Conservation (phyloP, 2,329 filamentous ascomycete species). For the Delphinella strobiligena region DNA sequence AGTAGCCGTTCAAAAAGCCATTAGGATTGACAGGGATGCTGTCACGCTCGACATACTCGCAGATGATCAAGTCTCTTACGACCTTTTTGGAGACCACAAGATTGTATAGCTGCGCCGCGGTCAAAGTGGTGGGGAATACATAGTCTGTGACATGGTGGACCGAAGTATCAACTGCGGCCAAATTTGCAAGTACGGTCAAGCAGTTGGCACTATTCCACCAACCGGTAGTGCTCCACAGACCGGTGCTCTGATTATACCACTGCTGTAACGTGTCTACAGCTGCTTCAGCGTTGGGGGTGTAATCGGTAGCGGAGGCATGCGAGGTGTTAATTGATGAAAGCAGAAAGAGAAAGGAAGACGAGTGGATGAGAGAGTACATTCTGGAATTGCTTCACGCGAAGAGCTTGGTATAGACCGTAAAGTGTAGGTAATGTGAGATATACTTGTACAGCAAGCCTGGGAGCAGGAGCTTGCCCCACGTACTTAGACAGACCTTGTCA, state of each 20-base stretch:
- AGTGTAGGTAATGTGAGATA: too few relatives aligned
- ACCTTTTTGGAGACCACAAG: slow-evolving; percentile 10
- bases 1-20: slow-evolving; percentile 31
- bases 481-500: too few relatives aligned
- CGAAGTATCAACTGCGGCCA: slow-evolving; percentile 27
- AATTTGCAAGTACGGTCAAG: slow-evolving; percentile 49
- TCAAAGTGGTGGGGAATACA: slow-evolving; percentile 34
- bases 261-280: slow-evolving; percentile 16
- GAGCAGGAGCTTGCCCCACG: too few relatives aligned
- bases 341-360: background rate
- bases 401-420: too few relatives aligned
- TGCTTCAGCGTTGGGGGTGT: slow-evolving; percentile 13
- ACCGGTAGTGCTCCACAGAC: slow-evolving; percentile 16
- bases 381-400: too few relatives aligned
- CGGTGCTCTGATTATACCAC: slow-evolving; percentile 20
- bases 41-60: too few relatives aligned
- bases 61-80: background rate
- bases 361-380: too few relatives aligned
- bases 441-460: too few relatives aligned
- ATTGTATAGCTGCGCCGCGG: slow-evolving; percentile 9
- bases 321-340: background rate
- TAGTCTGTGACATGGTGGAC: slow-evolving; percentile 22
- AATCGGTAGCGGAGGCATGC: background rate
- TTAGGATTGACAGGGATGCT: background rate
- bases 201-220: slow-evolving; percentile 68